Base-by-base conservation (phyloP, 2,329 filamentous ascomycete genomes). In the Lasiodiplodia gonubiensis region DNA sequence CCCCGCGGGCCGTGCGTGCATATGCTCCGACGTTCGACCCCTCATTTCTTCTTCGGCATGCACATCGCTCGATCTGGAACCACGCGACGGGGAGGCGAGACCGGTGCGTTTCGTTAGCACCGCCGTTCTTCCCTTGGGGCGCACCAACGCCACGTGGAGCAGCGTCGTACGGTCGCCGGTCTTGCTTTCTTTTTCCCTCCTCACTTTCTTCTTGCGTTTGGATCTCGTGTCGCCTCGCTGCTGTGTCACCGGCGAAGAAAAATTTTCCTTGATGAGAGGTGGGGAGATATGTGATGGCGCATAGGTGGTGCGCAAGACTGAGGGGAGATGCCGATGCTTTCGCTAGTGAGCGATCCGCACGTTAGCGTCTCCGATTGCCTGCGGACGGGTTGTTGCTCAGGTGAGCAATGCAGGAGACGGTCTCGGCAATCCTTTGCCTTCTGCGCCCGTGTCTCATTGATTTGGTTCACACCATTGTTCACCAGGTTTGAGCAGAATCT, bases 1-100 rank as follows among this genome's bases (percentile, higher is more conserved):
- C n/a, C 53, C 30, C 35, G 42, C 59, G 59, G 59, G 59, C 59
- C 59, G 59, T 51, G 59, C 59, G 46, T 63, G 59, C 59, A 63
- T 63, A 37, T 18, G 10, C 59, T 61, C 39, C 49, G 57, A 61
- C 57, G 39, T 63, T 30, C 12, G 39, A 30, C 27, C 46, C 27
- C 42, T 25, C 59, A 16, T 63, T 63, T 48, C 37, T 30, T 46
- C 48, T 51, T 51, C 46, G 42, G 59, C 59, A 63, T 63, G 59
- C 59, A 63, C 46, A 30, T 39, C 59, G 59, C 42, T 14, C 59
- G 59, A 51, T 63, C 25, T n/a, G 46, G 59, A 51, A 25, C 18
- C 3, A 54, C 10, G 14, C 14, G 16, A 18, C 55, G 37, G 16
- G 55, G 12, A 42, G 42, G 42, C 42, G 25, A 59, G 39, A 48